Base-by-base conservation (phyloP, 352 stramenopile species). In the Phytophthora cryptogea region DNA sequence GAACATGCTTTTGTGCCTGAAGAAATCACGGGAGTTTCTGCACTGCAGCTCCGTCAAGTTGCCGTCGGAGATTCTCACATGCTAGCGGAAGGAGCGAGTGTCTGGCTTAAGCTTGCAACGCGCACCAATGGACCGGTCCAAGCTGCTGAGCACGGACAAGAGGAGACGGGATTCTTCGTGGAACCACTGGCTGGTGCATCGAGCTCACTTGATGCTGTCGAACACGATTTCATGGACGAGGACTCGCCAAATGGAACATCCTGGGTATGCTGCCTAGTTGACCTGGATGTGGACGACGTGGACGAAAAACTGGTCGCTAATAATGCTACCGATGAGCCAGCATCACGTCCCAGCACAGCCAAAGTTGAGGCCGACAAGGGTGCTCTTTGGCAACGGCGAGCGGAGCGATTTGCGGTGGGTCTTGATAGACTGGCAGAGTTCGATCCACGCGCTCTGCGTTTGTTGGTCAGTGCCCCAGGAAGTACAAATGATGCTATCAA, bases 1-100 rank as follows among this genome's bases (percentile, higher is more conserved):
- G 80, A 90, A 27, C 81, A 89, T 37, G 77, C 79, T 30, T 89
- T 90, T 17, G 52, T 64, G 4, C 83, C 83, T 0, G 65, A 80
- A n/a, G 72, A 87, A 51, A 61, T 45, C 0, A 60, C 54, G 6
- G 42, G 70, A 8, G 48, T 16, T 5, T 46, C 53, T 11, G 39
- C 54, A 8, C 52, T 90, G 17, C 56, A 66, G 46, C 66, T 89
- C 0, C 51, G 70, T 10, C 71, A 82, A 50, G 33, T 88, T 8
- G 70, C 68, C 7, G 68, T 85, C 0, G 80, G 80, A 11, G 72
- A 82, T 27, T 75, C 88, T 17, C 79, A 91, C 56, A 74, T 72
- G 10, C 16, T 87, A 14, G 74, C 64, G 5, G 83, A 92, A 50
- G 83, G 83, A 28, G 77, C 63, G 8, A 92, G 83, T 57, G 75